phyloP scores from a whole-genome alignment of 2,329 filamentous ascomycete species.

The Leptographium flavum region DNA sequence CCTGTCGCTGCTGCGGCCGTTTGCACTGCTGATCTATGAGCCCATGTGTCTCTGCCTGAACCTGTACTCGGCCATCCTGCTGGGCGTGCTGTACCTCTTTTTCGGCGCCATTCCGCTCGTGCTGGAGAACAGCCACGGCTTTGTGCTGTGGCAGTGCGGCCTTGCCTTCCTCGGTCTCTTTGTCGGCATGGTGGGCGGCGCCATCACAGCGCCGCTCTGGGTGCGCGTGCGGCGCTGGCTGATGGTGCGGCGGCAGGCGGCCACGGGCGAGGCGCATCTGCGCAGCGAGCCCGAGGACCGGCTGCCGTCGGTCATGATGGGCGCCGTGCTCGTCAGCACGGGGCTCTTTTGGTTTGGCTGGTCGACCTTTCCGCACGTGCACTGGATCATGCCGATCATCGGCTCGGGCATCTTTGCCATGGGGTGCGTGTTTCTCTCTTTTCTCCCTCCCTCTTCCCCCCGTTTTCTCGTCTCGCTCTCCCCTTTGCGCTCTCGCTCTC shows the following conservation, averaged over 20 bases:
- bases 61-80: conserved; percentile 67
- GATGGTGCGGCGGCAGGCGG: conserved; percentile 34
- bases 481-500: conserved; percentile 6
- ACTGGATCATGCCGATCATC: conserved; percentile 66
- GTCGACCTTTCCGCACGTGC: conserved; percentile 60
- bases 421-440: conserved; percentile 36
- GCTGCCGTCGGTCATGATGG: conserved; percentile 59
- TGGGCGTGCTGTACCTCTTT: conserved; percentile 81
- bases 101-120: conserved; percentile 79
- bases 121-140: conserved; percentile 59
- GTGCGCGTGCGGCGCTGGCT: conserved; percentile 42
- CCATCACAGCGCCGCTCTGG: conserved; percentile 53
- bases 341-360: conserved; percentile 84
- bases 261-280: conserved; percentile 36
- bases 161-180: conserved; percentile 62
- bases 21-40: conserved; percentile 66
- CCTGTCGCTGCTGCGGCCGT: conserved; percentile 50
- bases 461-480: background rate
- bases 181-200: conserved; percentile 51
- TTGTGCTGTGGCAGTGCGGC: conserved; percentile 69
- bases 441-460: background rate
- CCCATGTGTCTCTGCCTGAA: conserved; percentile 78
- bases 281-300: conserved; percentile 72
- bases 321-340: conserved; percentile 63
- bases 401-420: conserved; percentile 56